Conservation (phyloP, 352 stramenopile genomes). For the Pythium guiyangense region DNA sequence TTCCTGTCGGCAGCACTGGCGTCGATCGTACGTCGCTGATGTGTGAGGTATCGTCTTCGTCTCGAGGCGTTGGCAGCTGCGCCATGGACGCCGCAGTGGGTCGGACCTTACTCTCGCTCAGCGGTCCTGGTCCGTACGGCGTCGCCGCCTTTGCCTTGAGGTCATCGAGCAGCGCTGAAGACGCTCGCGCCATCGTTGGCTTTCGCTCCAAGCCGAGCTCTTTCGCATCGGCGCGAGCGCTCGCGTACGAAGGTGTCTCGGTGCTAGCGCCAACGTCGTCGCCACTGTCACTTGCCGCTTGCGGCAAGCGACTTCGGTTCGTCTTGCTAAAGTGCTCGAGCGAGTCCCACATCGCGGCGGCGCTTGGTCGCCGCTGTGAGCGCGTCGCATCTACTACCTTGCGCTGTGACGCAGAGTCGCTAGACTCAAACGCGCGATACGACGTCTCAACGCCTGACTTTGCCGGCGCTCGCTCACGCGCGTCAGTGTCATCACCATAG, state of each 20-base stretch:
- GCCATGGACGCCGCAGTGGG: neutral
- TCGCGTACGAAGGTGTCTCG: neutral
- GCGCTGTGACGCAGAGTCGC: neutral
- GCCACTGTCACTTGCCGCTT: slow-evolving; percentile 12
- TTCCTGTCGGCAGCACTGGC: slow-evolving; percentile 58
- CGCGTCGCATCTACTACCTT: neutral
- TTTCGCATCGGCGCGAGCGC: slow-evolving; percentile 1
- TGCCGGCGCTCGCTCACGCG: neutral
- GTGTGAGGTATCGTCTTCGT: neutral
- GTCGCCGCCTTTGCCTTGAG: slow-evolving; percentile 4
- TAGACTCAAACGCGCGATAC: neutral
- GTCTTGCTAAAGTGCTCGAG: slow-evolving; percentile 83
- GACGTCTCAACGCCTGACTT: neutral
- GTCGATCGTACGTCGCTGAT: slow-evolving; percentile 18
- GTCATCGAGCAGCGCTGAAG: slow-evolving; percentile 9
- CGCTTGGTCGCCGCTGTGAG: neutral
- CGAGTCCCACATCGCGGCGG: slow-evolving; percentile 46
- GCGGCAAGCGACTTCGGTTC: slow-evolving; percentile 47
- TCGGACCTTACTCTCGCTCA: neutral
- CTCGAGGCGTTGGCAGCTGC: neutral
- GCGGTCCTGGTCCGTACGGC: neutral
- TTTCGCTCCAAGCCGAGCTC: neutral
- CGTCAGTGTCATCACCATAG: neutral
- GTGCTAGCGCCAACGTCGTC: neutral
- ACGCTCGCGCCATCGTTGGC: slow-evolving; percentile 3